Evolutionary conservation across 192 early-diverging fungal genomes (phyloP), one percentile per base, ranked within the genome.

Genomic region (Backusella mclennaniae): DNA sequence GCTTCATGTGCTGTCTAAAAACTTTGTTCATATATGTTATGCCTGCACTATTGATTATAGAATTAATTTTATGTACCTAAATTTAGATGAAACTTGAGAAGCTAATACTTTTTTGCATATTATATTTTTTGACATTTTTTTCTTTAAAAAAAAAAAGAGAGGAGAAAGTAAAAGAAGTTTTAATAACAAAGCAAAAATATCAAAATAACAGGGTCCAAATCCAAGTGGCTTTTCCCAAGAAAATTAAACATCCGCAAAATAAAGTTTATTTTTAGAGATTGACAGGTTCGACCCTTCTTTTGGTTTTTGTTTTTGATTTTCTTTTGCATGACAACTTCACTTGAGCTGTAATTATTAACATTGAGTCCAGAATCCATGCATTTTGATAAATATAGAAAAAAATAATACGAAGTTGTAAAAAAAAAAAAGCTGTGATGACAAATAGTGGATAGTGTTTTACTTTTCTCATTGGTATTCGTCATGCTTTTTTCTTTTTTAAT

Each of bases 91-190:
- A n/a, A 93, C 90, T 38, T 87, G 84, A 63, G 86, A 85, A 35
- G 90, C 90, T 74, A 89, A 84, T 70, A 92, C 85, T 52, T 80
- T 84, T 82, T 88, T 88, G 74, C 84, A 86, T 46, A 83, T 83
- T 26, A 63, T 63, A 26, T 63, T 63, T 63, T 63, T 63, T 29
- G 56, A 29, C 56, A 63, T 63, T 26, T 63, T 63, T 63, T 59
- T 59, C n/a, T 21, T 26, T 26, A 29, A 63, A 56, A 59, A 12
- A 26, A 23, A 26, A 26, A 11, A 26, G 23, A 14, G 23, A 14
- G 7, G 26, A 59, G 9, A 3, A 41, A 41, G 39, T 41, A 39
- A 69, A 69, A 21, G 3, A n/a, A 52, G 49, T 7, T 39, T 39
- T 39, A 39, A 49, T 17, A 49, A n/a, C 17, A 19, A 49, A 49